Base-by-base conservation (phyloP, 371 early-diverging fungal genomes). In the Rhizopus delemar region DNA sequence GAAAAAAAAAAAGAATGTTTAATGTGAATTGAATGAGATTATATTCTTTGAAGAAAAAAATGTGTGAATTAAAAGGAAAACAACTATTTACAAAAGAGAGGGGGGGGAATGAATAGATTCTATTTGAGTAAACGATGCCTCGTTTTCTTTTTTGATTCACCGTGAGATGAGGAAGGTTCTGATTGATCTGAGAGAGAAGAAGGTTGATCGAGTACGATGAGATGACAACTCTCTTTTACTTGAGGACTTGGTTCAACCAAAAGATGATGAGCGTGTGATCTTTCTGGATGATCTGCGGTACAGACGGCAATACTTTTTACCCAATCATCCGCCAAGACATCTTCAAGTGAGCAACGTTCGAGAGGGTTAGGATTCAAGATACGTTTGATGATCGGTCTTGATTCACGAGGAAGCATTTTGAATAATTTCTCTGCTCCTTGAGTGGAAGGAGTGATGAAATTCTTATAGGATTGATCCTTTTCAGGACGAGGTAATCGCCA, bases 401-500 rank as follows among this genome's bases (percentile, higher is more conserved):
- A 62, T 53, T 78, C 77, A 32, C 70, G 70, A n/a, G 82, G 85
- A 28, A 84, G 54, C 39, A 82, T 53, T 38, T 76, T 76, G 32
- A 79, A 51, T 8, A 79, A 54, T 29, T 77, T 74, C 7, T 62
- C 60, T 8, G 63, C 66, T 32, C 55, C 63, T 28, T 51, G 41
- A 8, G 48, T 34, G 5, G 59, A 46, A 5, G 66, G 66, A 4
- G 43, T 53, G 6, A 66, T 61, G 55, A 71, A 75, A 7, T 71
- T 69, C 33, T 65, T 68, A 51, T 70, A 78, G 2, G 80, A 73
- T 12, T 63, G 78, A 54, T 86, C 86, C 29, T 60, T 68, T 15
- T 81, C 81, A 15, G 72, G 54, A 9, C 80, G 79, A 32, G 89
- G 85, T 4, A 83, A 66, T 12, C 86, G 75, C 90, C 90, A 91